phyloP scores from a whole-genome alignment of 352 stramenopile genomes.

The Phytophthora pini region DNA sequence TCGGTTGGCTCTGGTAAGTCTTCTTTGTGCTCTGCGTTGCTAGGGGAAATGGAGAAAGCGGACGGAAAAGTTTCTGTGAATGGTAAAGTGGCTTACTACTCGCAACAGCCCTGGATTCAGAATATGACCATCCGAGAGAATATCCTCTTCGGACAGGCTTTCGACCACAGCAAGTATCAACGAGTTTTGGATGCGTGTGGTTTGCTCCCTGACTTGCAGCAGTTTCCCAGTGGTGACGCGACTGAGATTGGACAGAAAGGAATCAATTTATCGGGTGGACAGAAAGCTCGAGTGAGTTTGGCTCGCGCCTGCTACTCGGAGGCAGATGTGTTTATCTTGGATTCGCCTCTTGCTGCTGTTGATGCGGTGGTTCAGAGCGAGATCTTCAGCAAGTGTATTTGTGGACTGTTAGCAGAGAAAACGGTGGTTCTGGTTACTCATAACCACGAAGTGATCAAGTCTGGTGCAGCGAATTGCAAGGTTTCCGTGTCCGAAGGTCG shows the following conservation, averaged over 20 bases:
- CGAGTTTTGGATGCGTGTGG: conserved; percentile 63
- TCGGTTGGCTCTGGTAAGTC: conserved; percentile 44
- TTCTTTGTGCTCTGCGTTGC: conserved; percentile 37
- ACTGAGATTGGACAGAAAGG: conserved; percentile 97
- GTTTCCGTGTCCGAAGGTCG: conserved; percentile 12
- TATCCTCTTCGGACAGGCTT: conserved; percentile 87
- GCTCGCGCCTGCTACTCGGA: conserved; percentile 68
- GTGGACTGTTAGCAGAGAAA: conserved; percentile 35
- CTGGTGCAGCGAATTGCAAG: conserved; percentile 20
- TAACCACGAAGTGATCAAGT: conserved; percentile 57
- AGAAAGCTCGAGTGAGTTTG: conserved; percentile 83
- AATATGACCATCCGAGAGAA: conserved; percentile 93
- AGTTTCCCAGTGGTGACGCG: conserved; percentile 87
- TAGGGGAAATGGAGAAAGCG: conserved; percentile 79
- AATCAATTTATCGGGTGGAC: conserved; percentile 93
- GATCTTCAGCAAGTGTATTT: conserved; percentile 74
- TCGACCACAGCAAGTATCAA: conserved; percentile 41
- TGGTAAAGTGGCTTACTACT: conserved; percentile 52
- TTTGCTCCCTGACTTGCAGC: conserved; percentile 79
- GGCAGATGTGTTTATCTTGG: conserved; percentile 79
- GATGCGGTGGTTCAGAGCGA: conserved; percentile 91
- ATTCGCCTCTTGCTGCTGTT: conserved; percentile 77
- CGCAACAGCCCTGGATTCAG: conserved; percentile 91
- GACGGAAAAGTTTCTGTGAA: conserved; percentile 30
- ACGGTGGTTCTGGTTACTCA: conserved; percentile 93